Evolutionary conservation across 148 eudicot genomes (phyloP).

Genomic region (Rhododendron ferrugineum): DNA sequence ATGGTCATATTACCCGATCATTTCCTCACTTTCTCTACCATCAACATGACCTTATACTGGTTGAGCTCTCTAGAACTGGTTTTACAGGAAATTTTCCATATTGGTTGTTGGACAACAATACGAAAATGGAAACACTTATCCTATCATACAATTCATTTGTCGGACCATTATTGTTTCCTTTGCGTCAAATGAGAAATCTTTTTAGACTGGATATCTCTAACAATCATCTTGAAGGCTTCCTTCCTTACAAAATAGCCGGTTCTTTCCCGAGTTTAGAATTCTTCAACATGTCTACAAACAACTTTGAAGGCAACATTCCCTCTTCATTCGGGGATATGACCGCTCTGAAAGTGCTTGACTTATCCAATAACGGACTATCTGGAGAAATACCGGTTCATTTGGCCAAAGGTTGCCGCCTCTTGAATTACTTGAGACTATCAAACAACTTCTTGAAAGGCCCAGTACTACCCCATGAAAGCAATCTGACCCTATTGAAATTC

Average conservation of each 20-base stretch:
- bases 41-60: conserved; percentile 3
- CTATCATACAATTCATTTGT: not conserved
- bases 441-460: conserved; percentile 4
- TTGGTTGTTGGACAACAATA: conserved; percentile 14
- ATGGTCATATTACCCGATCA: not conserved
- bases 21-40: conserved; percentile 13
- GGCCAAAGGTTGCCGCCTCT: not conserved
- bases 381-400: conserved; percentile 3
- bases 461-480: not conserved
- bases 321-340: not conserved
- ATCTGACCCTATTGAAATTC: not conserved
- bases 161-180: not conserved
- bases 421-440: conserved; percentile 6
- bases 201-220: too few species aligned
- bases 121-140: not conserved
- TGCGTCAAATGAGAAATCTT: too few species aligned
- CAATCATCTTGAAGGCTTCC: not conserved
- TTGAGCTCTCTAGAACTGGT: too few species aligned
- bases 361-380: not conserved
- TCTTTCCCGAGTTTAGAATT: not conserved
- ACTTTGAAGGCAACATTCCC: conserved; percentile 8
- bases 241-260: not conserved
- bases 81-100: not conserved
- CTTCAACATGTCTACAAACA: conserved; percentile 3
- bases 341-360: not conserved